phyloP scores from a whole-genome alignment of 768 basidiomycete species.

The Mycena rosella region DNA sequence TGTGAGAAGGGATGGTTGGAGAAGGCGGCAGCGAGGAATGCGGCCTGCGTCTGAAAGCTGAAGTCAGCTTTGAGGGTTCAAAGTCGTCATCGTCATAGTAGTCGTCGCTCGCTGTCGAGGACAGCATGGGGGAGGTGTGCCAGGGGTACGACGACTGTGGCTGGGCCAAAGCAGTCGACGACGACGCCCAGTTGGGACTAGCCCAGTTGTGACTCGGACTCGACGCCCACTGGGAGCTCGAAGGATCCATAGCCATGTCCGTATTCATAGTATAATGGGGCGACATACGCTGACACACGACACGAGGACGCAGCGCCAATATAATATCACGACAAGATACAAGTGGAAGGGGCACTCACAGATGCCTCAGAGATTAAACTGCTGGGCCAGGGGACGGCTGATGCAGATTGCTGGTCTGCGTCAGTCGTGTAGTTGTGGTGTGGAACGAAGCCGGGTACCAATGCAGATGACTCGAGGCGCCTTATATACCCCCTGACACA shows the following conservation, averaged over 20 bases:
- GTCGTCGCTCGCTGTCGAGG: conserved; percentile 30
- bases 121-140: conserved; percentile 31
- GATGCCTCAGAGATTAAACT: conserved; percentile 32
- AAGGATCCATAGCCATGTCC: conserved; percentile 22
- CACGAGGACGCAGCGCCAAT: conserved; percentile 9
- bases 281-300: conserved; percentile 22
- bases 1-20: conserved; percentile 21
- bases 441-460: not conserved
- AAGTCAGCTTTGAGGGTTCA: conserved; percentile 29
- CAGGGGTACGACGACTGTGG: conserved; percentile 5
- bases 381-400: conserved; percentile 31
- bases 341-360: conserved; percentile 31
- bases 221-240: conserved; percentile 21
- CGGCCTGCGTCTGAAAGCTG: conserved; percentile 34
- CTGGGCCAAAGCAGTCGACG: conserved; percentile 1
- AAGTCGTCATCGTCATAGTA: conserved; percentile 22
- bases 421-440: conserved; percentile 30
- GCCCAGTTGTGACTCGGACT: not conserved
- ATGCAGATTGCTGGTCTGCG: conserved; percentile 24
- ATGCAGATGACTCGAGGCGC: conserved; percentile 18
- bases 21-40: conserved; percentile 23
- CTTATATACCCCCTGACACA: conserved; percentile 25
- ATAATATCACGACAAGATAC: conserved; percentile 26
- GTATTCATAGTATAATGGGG: conserved; percentile 23
- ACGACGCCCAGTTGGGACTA: not conserved